These are phyloP conservation scores for Pseudogymnoascus sp. DNA, from an alignment of 2,329 filamentous ascomycete genomes.

Conservation along the genomic window DNA sequence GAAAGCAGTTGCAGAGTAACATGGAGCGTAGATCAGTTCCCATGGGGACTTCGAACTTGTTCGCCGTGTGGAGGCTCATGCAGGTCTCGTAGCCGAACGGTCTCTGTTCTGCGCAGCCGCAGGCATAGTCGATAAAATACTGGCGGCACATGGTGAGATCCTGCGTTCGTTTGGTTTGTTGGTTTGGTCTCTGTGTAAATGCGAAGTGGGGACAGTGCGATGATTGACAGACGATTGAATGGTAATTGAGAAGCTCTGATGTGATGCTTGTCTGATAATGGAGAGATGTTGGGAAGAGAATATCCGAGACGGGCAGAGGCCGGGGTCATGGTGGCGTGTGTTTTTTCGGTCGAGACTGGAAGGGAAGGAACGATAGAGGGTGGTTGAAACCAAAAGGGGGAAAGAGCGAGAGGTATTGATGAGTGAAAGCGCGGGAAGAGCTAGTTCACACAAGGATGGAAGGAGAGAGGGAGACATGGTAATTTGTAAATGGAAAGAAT, in stretches of 20 bases:
- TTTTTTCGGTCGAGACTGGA: neutral
- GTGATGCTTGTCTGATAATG: neutral
- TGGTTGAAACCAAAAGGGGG: neutral
- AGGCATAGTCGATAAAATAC: neutral
- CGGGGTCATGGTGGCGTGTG: neutral
- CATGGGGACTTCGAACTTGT: too few relatives aligned
- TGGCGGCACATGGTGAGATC: neutral
- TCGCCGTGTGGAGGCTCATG: too few relatives aligned
- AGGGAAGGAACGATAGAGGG: neutral
- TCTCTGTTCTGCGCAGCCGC: neutral
- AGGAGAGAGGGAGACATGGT: neutral
- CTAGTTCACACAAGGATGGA: neutral
- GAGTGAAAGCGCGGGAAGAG: neutral
- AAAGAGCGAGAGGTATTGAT: neutral
- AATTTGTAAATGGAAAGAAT: neutral
- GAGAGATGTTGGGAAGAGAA: neutral
- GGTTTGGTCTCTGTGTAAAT: neutral
- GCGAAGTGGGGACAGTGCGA: neutral
- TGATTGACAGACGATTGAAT: neutral
- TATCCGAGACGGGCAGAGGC: neutral
- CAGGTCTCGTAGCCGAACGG: neutral
- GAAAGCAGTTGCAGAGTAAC: neutral
- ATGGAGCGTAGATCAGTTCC: neutral
- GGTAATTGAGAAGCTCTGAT: neutral
- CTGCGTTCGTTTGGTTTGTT: neutral